Percentiles rank a stretch among this genome's conserved stretches.
Evolutionary conservation across 148 eudicot genomes (phyloP).

Genomic region (Rhododendron kiyosumense): DNA sequence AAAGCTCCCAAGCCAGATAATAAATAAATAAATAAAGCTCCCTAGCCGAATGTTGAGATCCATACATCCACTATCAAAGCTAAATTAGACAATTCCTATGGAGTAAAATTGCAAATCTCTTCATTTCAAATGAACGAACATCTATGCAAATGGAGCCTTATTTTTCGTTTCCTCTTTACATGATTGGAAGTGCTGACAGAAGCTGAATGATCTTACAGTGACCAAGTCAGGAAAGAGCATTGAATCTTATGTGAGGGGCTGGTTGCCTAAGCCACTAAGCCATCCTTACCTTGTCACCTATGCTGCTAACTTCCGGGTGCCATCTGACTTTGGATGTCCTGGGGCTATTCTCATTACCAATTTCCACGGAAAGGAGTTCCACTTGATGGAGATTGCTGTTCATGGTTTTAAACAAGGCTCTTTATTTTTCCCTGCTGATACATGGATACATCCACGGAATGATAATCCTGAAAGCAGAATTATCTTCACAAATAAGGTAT

Average conservation of each 20-base stretch:
- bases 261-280: slow-evolving; percentile 50
- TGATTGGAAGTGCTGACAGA: slow-evolving; percentile 1
- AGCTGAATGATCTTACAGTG: slow-evolving; percentile 31
- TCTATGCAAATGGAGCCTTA: not conserved
- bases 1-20: not conserved
- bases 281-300: slow-evolving; percentile 44
- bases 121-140: not conserved
- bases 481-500: slow-evolving; percentile 74
- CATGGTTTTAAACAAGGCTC: slow-evolving; percentile 56
- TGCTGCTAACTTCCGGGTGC: slow-evolving; percentile 54
- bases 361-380: slow-evolving; percentile 59
- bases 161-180: not conserved
- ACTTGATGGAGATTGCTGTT: slow-evolving; percentile 64
- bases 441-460: slow-evolving; percentile 79
- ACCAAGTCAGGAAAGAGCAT: slow-evolving; percentile 65
- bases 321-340: slow-evolving; percentile 73
- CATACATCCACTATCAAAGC: not conserved
- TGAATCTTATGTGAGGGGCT: slow-evolving; percentile 61
- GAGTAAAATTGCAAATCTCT: not conserved
- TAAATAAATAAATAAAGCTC: not conserved
- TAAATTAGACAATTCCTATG: not conserved
- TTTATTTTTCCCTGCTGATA: slow-evolving; percentile 59
- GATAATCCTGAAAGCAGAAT: slow-evolving; percentile 83
- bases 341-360: slow-evolving; percentile 80
- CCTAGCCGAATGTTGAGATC: not conserved